phyloP scores from a whole-genome alignment of 495 filamentous ascomycete species.

The Hyaloscypha finlandica region DNA sequence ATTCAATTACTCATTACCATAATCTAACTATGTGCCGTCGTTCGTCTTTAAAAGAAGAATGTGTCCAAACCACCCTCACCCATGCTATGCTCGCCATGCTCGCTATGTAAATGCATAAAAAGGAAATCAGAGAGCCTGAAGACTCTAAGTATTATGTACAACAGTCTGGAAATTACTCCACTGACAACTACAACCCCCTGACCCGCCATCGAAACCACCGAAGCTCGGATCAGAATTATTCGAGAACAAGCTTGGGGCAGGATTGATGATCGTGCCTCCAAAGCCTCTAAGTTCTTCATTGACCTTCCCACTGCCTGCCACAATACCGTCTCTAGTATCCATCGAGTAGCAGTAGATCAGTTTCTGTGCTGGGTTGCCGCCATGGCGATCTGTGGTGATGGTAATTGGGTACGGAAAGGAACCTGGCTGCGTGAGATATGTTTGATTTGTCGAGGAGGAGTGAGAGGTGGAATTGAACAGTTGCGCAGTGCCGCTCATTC shows the following conservation, averaged over 20 bases:
- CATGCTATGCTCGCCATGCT: neutral
- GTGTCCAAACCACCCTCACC: neutral
- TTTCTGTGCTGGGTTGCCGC: constrained; percentile 63
- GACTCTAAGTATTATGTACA: neutral
- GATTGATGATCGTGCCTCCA: constrained; percentile 63
- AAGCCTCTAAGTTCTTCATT: constrained; percentile 59
- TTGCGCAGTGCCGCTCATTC: constrained; percentile 45
- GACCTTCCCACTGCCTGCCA: constrained; percentile 52
- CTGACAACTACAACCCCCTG: constrained; percentile 71
- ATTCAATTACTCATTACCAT: neutral
- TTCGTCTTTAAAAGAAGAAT: neutral
- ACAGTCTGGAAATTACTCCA: constrained; percentile 65
- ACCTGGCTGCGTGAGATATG: constrained; percentile 61
- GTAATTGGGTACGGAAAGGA: constrained; percentile 87
- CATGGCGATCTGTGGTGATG: constrained; percentile 78
- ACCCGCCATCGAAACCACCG: constrained; percentile 69
- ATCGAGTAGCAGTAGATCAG: constrained; percentile 71
- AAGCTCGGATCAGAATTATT: constrained; percentile 42
- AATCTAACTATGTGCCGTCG: neutral
- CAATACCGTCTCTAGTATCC: constrained; percentile 52
- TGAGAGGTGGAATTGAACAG: constrained; percentile 38
- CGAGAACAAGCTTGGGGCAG: constrained; percentile 49
- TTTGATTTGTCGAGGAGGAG: constrained; percentile 45
- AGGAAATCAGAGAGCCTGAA: neutral
- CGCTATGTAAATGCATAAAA: constrained; percentile 12